Base-by-base conservation (phyloP, 1,284 basidiomycete species). In the Caloboletus firmus region DNA sequence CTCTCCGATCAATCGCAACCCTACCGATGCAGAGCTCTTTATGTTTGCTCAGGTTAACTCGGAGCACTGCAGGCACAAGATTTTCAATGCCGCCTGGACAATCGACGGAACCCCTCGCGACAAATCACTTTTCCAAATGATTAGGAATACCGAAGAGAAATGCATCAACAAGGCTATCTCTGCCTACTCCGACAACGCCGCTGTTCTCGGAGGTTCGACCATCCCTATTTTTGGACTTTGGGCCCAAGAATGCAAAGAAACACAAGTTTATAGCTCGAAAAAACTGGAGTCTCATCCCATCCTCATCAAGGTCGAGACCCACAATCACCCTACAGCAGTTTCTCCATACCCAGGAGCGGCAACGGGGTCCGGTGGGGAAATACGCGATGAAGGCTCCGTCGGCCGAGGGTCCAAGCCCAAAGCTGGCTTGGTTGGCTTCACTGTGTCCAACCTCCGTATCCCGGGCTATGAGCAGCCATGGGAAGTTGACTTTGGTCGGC, bases 1-100 rank as follows among this genome's bases (percentile, higher is more conserved):
- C 22, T 71, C 77, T 9, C 79, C 85, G 1, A 81, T 89, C 64
- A 76, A 77, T 47, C 85, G 93, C 43, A 88, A 93, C 68, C 95
- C 95, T 5, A 98, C 93, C 45, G 96, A 99, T 65, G 95, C 97
- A 13, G 97, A 99, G 71, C 81, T 99, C 18, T 99, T 99, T 82
- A 99, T 99, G 96, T 99, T 99, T 71, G 96, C 97, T 17, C 97
- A 99, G 72, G 96, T 99, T 71, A 99, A 99, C 77, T 98, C 95
- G 39, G 97, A 99, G 74, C 97, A 99, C 72, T 99, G 97, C 73
- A 84, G 97, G 44, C 97, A 99, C 81, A 99, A 99, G 76, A 99
- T 98, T 63, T 99, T 99, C 80, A 99, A 99, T 70, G 95, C 97
- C 0, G 83, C 90, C 39, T 99, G 97, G 97, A 91, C 87, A 22